A percentile compares a stretch with the other conserved stretches of the same genome.
Conservation (phyloP, 257 asterid species). For the Solanum infundibuliforme region DNA sequence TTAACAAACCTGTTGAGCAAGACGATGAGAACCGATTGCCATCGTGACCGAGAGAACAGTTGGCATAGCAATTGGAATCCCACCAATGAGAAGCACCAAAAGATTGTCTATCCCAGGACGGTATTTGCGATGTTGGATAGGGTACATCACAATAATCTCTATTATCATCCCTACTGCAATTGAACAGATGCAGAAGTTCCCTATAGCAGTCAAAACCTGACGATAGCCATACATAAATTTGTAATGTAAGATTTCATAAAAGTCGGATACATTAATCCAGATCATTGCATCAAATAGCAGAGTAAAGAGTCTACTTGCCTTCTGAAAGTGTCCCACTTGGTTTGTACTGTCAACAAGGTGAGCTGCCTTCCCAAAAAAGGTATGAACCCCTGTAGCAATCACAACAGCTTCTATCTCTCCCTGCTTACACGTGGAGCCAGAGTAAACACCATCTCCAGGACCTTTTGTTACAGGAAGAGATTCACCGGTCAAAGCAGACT, state of each 20-base stretch:
- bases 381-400: slow-evolving; percentile 95
- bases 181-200: slow-evolving; percentile 96
- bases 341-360: slow-evolving; percentile 92
- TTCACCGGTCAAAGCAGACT: slow-evolving; percentile 98
- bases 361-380: slow-evolving; percentile 96
- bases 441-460: slow-evolving; percentile 91
- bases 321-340: slow-evolving; percentile 96
- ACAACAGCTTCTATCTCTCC: slow-evolving; percentile 92
- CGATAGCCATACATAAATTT: background rate
- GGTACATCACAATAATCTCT: slow-evolving; percentile 91
- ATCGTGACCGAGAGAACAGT: slow-evolving; percentile 95
- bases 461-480: slow-evolving; percentile 96
- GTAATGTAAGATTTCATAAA: background rate
- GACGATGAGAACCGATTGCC: slow-evolving; percentile 98
- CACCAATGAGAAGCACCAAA: slow-evolving; percentile 94
- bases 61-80: slow-evolving; percentile 99
- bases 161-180: slow-evolving; percentile 89
- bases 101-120: slow-evolving; percentile 99
- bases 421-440: slow-evolving; percentile 98
- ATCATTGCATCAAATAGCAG: background rate
- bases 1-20: slow-evolving; percentile 75
- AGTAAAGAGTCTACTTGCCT: slow-evolving; percentile 32
- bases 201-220: slow-evolving; percentile 94
- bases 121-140: slow-evolving; percentile 76
- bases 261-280: background rate